Conservation (phyloP, 2,329 filamentous ascomycete genomes). For the Diaporthe longicolla region DNA sequence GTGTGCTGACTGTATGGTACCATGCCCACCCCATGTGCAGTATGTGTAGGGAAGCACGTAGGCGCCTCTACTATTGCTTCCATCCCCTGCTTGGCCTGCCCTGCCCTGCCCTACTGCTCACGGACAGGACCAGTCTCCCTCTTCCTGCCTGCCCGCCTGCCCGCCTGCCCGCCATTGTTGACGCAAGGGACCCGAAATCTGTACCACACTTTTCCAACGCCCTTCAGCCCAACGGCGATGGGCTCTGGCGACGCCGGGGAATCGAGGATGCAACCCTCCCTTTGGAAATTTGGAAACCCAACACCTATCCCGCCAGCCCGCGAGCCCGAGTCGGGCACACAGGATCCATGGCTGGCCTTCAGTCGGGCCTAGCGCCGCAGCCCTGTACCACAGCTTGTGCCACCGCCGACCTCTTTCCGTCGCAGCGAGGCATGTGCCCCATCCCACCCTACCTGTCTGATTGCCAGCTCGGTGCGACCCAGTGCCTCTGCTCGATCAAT, state of each 20-base stretch:
- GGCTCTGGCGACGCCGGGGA: constrained; percentile 13
- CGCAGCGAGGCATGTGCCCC: constrained; percentile 20
- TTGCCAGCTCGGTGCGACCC: constrained; percentile 28
- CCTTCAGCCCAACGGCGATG: constrained; percentile 21
- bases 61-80: background rate
- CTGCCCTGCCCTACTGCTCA: background rate
- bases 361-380: constrained; percentile 6
- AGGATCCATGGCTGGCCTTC: background rate
- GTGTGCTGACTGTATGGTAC: background rate
- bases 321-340: constrained; percentile 7
- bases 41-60: constrained; percentile 5
- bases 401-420: constrained; percentile 9
- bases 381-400: constrained; percentile 9
- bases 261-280: constrained; percentile 37
- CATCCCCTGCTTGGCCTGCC: background rate
- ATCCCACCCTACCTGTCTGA: constrained; percentile 30
- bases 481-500: constrained; percentile 27
- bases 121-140: too few species aligned
- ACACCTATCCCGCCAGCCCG: constrained; percentile 17
- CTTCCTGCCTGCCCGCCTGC: background rate
- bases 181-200: constrained; percentile 33
- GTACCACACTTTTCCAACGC: constrained; percentile 14
- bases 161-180: constrained; percentile 19
- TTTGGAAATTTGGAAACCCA: background rate
- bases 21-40: background rate